Percentiles rank a stretch among this genome's conserved stretches.
phyloP scores from a whole-genome alignment of 2,329 filamentous ascomycete species.

The Colletotrichum shisoi region DNA sequence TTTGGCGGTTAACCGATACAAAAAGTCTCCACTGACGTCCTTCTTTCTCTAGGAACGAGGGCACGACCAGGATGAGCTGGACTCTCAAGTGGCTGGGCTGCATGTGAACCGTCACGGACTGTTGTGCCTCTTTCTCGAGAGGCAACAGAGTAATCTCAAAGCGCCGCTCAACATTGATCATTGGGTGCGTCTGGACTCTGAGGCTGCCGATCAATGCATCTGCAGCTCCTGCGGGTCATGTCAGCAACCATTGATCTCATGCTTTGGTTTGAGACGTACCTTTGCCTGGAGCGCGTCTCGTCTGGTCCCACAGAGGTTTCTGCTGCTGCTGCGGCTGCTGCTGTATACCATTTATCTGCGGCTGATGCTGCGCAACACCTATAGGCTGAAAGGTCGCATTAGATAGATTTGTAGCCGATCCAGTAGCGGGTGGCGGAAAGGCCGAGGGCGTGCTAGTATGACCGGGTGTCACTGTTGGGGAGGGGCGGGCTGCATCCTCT shows the following conservation, averaged over 20 bases:
- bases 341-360: conserved; percentile 48
- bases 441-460: conserved; percentile 36
- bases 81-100: conserved; percentile 73
- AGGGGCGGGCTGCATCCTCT: conserved; percentile 48
- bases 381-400: conserved; percentile 40
- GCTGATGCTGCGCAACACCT: conserved; percentile 40
- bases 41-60: conserved; percentile 65
- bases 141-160: conserved; percentile 72
- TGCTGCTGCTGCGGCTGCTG: conserved; percentile 47
- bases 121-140: conserved; percentile 70
- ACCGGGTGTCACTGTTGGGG: conserved; percentile 46
- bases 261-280: conserved; percentile 45
- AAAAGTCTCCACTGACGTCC: conserved; percentile 79
- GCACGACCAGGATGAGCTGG: conserved; percentile 73
- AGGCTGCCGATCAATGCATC: conserved; percentile 74
- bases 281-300: conserved; percentile 53
- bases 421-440: conserved; percentile 39
- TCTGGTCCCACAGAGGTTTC: conserved; percentile 46
- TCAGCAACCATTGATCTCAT: conserved; percentile 40
- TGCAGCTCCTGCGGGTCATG: conserved; percentile 52
- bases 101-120: conserved; percentile 76
- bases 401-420: conserved; percentile 39
- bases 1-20: conserved; percentile 72
- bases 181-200: conserved; percentile 72
- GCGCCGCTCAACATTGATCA: conserved; percentile 66